phyloP scores from a whole-genome alignment of 2,329 filamentous ascomycete genomes.

The Nothomitra cinnamomea region DNA sequence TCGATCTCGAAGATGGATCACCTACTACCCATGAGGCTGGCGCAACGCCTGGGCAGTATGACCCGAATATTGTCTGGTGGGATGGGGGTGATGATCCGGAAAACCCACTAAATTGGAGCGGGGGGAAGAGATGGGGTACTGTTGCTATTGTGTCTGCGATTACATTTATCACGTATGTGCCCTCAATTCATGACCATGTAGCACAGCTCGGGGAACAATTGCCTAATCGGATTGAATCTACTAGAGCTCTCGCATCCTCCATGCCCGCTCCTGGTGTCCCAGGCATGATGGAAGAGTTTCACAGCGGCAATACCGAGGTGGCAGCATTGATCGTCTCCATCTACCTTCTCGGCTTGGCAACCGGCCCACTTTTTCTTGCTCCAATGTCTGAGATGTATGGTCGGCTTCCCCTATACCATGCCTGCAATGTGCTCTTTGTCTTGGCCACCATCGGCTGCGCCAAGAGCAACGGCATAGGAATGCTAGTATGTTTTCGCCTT shows the following conservation, averaged over 20 bases:
- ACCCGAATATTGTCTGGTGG: constrained; percentile 4
- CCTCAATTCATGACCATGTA: not conserved
- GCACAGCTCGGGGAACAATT: not conserved
- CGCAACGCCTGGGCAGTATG: no score
- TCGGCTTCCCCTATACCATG: constrained; percentile 34
- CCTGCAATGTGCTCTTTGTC: constrained; percentile 32
- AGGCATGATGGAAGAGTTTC: constrained; percentile 44
- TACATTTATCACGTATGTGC: constrained; percentile 15
- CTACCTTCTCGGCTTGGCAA: constrained; percentile 46
- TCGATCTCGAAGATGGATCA: no score
- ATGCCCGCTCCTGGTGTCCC: constrained; percentile 55
- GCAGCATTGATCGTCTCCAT: constrained; percentile 47
- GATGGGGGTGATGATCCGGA: constrained; percentile 12
- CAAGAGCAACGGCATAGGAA: constrained; percentile 30
- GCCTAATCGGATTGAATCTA: not conserved
- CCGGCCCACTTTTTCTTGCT: constrained; percentile 41
- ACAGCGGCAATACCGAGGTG: constrained; percentile 16
- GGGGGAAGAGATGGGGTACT: constrained; percentile 13
- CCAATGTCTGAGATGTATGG: constrained; percentile 45
- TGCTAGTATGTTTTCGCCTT: constrained; percentile 36
- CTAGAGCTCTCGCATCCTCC: constrained; percentile 32
- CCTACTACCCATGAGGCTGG: no score
- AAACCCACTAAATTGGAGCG: constrained; percentile 14
- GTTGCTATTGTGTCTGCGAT: constrained; percentile 12
- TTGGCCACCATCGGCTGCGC: constrained; percentile 34